Base-by-base conservation (phyloP, 352 stramenopile species). In the Globisporangium ultimum region DNA sequence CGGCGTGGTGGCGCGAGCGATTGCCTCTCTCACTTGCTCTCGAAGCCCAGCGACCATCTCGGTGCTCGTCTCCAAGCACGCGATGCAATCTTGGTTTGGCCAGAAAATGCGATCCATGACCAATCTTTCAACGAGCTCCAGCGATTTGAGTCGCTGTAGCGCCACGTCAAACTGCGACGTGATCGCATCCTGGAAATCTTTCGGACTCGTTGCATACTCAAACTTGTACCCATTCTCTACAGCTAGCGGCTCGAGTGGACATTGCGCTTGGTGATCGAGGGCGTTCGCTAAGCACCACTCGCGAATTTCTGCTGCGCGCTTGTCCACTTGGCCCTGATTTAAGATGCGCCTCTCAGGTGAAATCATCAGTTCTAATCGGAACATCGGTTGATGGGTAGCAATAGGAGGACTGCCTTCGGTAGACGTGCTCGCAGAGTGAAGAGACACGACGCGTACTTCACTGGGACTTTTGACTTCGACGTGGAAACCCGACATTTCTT, bases 101-200 rank as follows among this genome's bases (percentile, higher is more conserved):
- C 95, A 98, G 54, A 98, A 98, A 2, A 98, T 89, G 8, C 86
- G 84, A 58, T 98, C 87, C 94, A 98, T 98, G 22, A 98, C 93
- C 1, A 96, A 65, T 14, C 90, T 72, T 59, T 98, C 95, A 6
- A 98, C 87, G 4, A 95, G 71, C 38, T 95, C 80, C 8, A 98
- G 77, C 13, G 90, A 84, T 61, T 94, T 83, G 15, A 98, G 53
- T 3, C 76, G 75, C 47, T 89, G 72, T 12, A 98, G 61, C 2
- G 73, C 83, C 2, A 80, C 70, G 48, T 97, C 88, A 53, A 98
- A 97, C 48, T 92, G 78, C 11, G 72, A 67, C 13, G 80, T 63
- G 0, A 96, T 60, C 4, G 76, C 72, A 14, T 86, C 69, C 36
- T 82, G 74, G 54, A 98, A 97, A 17, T 88, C 74, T 0, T 67